These are phyloP conservation scores for Brettanomyces naardenensis DNA, from an alignment of 805 yeast species.

Conservation along the genomic window DNA sequence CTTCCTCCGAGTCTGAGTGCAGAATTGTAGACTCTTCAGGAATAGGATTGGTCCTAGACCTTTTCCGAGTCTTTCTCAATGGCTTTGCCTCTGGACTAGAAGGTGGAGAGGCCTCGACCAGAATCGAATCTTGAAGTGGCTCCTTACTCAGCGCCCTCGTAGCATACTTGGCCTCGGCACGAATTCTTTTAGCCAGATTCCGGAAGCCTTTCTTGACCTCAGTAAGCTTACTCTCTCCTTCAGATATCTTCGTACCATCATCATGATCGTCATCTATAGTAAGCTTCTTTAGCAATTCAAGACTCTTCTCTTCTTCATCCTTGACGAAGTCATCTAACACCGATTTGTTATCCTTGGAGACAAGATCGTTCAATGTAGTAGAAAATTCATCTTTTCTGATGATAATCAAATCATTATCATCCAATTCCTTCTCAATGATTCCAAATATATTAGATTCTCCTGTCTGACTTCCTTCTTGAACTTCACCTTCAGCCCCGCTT, in stretches of 20 bases:
- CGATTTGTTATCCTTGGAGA: constrained; percentile 76
- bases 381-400: constrained; percentile 72
- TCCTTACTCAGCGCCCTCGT: too few relatives aligned
- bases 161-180: constrained; percentile 14
- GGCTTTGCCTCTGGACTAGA: too few relatives aligned
- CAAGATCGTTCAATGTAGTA: constrained; percentile 61
- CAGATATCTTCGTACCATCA: constrained; percentile 10
- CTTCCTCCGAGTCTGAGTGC: too few relatives aligned
- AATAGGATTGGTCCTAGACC: too few relatives aligned
- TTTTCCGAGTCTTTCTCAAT: too few relatives aligned
- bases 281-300: constrained; percentile 38
- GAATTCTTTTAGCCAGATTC: constrained; percentile 21
- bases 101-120: too few relatives aligned
- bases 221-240: constrained; percentile 7
- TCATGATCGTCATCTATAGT: constrained; percentile 30
- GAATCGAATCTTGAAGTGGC: too few relatives aligned
- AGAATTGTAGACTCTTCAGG: too few relatives aligned
- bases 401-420: constrained; percentile 55
- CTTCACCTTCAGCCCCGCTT: constrained; percentile 13
- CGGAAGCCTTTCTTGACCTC: constrained; percentile 23
- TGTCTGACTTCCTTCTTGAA: constrained; percentile 19
- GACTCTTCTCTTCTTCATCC: constrained; percentile 45
- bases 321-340: constrained; percentile 60
- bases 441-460: constrained; percentile 27
- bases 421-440: constrained; percentile 55